phyloP scores from a whole-genome alignment of 495 filamentous ascomycete species.

The Ramalina peruviana region DNA sequence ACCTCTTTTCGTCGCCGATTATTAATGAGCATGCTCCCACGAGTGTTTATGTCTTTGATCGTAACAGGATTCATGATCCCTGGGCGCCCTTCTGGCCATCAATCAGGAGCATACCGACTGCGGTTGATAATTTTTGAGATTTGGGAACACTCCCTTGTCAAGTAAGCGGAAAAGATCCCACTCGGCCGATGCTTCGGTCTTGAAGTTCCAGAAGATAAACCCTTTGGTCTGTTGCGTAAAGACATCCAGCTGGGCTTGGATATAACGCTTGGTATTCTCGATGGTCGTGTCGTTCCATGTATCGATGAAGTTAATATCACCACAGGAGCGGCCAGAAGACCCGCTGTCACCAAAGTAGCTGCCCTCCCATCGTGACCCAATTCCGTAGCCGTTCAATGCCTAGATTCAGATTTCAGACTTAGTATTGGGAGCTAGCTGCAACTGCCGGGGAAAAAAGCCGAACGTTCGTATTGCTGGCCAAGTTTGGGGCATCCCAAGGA shows the following conservation, averaged over 20 bases:
- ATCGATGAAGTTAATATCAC: constrained; percentile 22
- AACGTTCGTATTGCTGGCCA: no score
- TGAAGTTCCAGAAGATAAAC: constrained; percentile 39
- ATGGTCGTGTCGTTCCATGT: constrained; percentile 24
- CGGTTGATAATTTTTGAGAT: constrained; percentile 4
- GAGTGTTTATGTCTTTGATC: no score
- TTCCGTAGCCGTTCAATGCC: constrained; percentile 54
- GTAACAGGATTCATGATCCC: no score
- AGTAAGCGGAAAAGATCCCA: constrained; percentile 34
- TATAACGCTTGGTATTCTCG: constrained; percentile 23
- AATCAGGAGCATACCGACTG: constrained; percentile 14
- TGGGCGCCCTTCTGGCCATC: no score
- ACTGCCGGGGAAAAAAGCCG: no score
- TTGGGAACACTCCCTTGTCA: constrained; percentile 32
- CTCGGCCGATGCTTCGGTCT: constrained; percentile 33
- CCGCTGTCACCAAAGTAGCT: constrained; percentile 28
- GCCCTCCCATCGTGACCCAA: constrained; percentile 59
- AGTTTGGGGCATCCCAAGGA: no score
- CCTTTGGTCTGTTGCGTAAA: constrained; percentile 29
- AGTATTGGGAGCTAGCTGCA: no score
- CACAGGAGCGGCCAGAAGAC: constrained; percentile 23
- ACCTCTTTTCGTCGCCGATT: no score
- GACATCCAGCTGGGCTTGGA: constrained; percentile 33
- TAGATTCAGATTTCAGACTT: no score
- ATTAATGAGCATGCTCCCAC: no score